Conservation (phyloP, 2,329 filamentous ascomycete genomes). For the Echinosphaeria canescens region DNA sequence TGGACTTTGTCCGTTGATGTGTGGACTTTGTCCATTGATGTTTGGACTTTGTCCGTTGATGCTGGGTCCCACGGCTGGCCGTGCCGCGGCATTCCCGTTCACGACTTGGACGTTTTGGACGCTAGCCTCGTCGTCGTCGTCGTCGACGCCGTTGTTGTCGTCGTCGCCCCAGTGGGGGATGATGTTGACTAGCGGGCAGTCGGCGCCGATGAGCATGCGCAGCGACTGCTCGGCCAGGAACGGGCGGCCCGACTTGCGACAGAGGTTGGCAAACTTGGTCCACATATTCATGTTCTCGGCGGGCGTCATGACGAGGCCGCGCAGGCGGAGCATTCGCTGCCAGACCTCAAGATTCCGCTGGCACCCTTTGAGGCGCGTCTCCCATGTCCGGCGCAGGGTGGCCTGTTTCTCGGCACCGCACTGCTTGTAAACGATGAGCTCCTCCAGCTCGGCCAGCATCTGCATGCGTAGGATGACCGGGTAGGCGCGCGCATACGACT, state of each 20-base stretch:
- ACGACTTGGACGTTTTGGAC: too few relatives aligned
- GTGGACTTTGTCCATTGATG: too few relatives aligned
- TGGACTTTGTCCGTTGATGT: too few relatives aligned
- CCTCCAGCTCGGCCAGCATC: constrained; percentile 96
- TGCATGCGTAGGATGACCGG: constrained; percentile 95
- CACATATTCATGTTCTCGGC: constrained; percentile 96
- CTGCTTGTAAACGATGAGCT: constrained; percentile 96
- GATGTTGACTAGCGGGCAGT: constrained; percentile 36
- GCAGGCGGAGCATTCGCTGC: constrained; percentile 93
- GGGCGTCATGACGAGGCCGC: constrained; percentile 78
- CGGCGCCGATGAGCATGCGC: constrained; percentile 65
- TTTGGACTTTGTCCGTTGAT: too few relatives aligned
- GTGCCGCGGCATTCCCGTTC: too few relatives aligned
- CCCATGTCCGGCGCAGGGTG: constrained; percentile 87
- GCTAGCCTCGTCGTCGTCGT: too few relatives aligned
- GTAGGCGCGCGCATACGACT: constrained; percentile 96
- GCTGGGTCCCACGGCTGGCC: too few relatives aligned
- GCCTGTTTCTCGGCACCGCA: constrained; percentile 74
- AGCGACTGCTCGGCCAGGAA: constrained; percentile 90
- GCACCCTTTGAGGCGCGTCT: constrained; percentile 80
- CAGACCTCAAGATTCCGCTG: constrained; percentile 96
- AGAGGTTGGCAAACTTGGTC: constrained; percentile 98
- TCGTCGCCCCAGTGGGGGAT: constrained; percentile 37
- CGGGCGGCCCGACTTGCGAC: constrained; percentile 86
- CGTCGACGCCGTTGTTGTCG: too few relatives aligned